These are phyloP conservation scores for Colletotrichum cuscutae DNA, from an alignment of 2,329 filamentous ascomycete species.

Conservation along the genomic window DNA sequence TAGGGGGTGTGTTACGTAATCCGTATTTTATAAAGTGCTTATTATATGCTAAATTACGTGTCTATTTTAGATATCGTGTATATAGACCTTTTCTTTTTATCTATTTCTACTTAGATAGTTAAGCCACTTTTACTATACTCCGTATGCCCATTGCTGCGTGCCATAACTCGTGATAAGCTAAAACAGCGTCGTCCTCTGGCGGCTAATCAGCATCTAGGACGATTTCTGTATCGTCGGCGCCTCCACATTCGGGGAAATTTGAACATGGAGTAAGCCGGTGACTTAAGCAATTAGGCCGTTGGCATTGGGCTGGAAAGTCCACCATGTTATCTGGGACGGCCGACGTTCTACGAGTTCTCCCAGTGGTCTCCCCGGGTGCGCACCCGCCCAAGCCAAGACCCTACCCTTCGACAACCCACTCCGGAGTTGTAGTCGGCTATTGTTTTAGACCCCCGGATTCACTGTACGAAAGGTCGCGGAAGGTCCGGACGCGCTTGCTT, in stretches of 20 bases:
- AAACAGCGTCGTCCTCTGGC: not conserved
- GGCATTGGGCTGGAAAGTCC: not conserved
- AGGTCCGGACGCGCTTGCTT: no score
- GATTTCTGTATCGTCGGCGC: not conserved
- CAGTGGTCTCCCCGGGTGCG: not conserved
- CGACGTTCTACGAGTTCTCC: not conserved
- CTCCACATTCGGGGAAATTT: not conserved
- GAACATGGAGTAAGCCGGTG: not conserved
- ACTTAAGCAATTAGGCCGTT: not conserved
- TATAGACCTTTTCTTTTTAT: no score
- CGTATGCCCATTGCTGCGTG: no score
- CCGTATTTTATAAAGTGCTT: no score
- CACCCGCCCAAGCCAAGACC: not conserved
- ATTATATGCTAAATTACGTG: no score
- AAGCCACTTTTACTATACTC: no score
- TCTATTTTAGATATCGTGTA: no score
- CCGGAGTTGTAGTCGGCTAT: no score
- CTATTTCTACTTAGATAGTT: no score
- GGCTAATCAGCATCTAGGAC: not conserved
- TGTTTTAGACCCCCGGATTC: accelerated
- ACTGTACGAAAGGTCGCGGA: no score
- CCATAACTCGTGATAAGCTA: no score
- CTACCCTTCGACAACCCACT: not conserved
- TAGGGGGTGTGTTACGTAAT: no score
- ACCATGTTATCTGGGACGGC: not conserved